Conservation (phyloP, 2,329 filamentous ascomycete species). For the Penicillium aurantiogriseum region DNA sequence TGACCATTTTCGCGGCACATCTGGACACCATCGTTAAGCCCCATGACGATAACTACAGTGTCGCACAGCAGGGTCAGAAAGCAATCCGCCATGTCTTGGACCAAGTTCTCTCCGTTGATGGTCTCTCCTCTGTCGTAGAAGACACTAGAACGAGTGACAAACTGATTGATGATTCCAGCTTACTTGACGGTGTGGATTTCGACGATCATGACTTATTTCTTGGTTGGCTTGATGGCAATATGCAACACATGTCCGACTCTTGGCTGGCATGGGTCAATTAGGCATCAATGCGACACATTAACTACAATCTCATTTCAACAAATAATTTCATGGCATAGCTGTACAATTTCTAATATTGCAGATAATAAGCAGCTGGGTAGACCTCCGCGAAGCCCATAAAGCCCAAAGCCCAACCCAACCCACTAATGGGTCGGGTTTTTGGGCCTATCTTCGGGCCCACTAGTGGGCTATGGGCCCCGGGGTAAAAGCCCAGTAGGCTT, state of each 20-base stretch:
- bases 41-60: conserved; percentile 25
- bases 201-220: conserved; percentile 7
- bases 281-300: no score
- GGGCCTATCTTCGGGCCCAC: no score
- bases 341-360: neutral
- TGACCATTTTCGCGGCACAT: conserved; percentile 28
- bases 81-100: conserved; percentile 25
- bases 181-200: neutral
- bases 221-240: conserved; percentile 6
- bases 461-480: no score
- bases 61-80: conserved; percentile 25
- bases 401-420: no score
- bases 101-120: conserved; percentile 14
- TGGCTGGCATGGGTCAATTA: conserved; percentile 6
- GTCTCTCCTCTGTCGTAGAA: neutral
- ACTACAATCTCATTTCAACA: neutral
- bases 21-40: conserved; percentile 21
- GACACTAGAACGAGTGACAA: neutral
- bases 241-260: conserved; percentile 6
- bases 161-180: neutral
- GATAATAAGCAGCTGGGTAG: neutral
- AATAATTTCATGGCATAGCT: neutral
- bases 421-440: no score
- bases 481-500: no score
- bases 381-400: no score